A percentile compares a stretch with the other conserved stretches of the same genome.
These are phyloP conservation scores for Entoloma clypeatum DNA, from an alignment of 1,284 basidiomycete species.

Conservation along the genomic window DNA sequence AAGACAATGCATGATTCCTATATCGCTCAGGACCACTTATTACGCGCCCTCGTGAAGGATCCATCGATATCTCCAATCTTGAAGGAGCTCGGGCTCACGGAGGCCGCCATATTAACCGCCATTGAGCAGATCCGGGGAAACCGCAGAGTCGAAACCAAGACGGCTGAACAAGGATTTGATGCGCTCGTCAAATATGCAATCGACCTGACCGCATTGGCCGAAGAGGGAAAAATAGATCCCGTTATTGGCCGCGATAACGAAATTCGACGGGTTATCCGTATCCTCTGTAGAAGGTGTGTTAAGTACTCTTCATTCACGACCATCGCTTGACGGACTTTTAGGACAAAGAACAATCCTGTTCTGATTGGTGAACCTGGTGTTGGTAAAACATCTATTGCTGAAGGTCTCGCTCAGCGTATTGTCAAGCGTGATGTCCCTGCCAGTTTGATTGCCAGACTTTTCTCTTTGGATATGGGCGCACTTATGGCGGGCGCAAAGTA, in stretches of 20 bases:
- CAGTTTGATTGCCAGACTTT: constrained; percentile 79
- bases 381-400: constrained; percentile 91
- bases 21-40: constrained; percentile 79
- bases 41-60: constrained; percentile 71
- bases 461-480: constrained; percentile 90
- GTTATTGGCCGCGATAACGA: constrained; percentile 90
- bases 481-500: constrained; percentile 96
- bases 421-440: constrained; percentile 94
- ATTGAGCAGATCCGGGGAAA: constrained; percentile 81
- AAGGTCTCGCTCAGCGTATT: constrained; percentile 95
- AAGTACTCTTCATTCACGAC: not conserved
- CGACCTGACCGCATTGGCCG: constrained; percentile 84
- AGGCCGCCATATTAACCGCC: constrained; percentile 73
- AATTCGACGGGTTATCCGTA: constrained; percentile 62
- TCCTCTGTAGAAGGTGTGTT: constrained; percentile 67
- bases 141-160: constrained; percentile 75
- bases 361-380: constrained; percentile 94
- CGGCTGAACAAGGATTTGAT: constrained; percentile 85
- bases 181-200: constrained; percentile 81
- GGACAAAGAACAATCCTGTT: constrained; percentile 91
- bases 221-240: constrained; percentile 90
- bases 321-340: constrained; percentile 21
- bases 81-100: constrained; percentile 73
- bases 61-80: constrained; percentile 59
- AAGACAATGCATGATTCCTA: constrained; percentile 92